A percentile compares a stretch with the other conserved stretches of the same genome.
phyloP scores from a whole-genome alignment of 371 early-diverging fungal genomes.

The Mortierella sp. region DNA sequence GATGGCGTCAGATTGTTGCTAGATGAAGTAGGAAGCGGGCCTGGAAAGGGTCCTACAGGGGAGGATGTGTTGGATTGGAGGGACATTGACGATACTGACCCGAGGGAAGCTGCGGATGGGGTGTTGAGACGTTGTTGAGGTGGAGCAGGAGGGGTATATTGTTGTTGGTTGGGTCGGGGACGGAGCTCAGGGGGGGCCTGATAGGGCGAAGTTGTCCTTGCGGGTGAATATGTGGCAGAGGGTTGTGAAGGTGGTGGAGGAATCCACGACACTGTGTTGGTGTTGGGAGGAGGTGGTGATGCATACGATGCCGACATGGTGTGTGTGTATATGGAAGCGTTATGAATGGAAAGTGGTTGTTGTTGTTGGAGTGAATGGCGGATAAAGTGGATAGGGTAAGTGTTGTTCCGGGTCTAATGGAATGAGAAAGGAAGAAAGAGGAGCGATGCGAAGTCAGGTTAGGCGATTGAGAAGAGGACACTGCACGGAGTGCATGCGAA shows the following conservation, averaged over 20 bases:
- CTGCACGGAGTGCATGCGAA: neutral
- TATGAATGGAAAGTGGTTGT: neutral
- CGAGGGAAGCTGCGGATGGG: slow-evolving; percentile 22
- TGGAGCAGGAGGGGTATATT: slow-evolving; percentile 18
- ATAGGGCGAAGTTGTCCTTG: slow-evolving; percentile 9
- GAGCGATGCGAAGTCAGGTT: neutral
- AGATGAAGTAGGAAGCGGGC: slow-evolving; percentile 17
- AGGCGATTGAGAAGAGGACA: neutral
- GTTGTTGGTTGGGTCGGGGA: slow-evolving; percentile 10
- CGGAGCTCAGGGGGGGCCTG: neutral
- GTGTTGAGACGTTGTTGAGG: slow-evolving; percentile 18
- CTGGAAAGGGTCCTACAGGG: slow-evolving; percentile 7
- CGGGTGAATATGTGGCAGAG: slow-evolving; percentile 11
- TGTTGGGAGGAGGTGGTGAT: slow-evolving; percentile 4
- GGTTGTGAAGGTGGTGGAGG: neutral
- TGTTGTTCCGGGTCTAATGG: slow-evolving; percentile 13
- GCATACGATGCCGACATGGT: neutral
- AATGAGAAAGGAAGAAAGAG: neutral
- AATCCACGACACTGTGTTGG: slow-evolving; percentile 9
- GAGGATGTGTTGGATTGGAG: slow-evolving; percentile 28
- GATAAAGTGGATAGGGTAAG: slow-evolving; percentile 3
- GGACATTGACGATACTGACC: slow-evolving; percentile 23
- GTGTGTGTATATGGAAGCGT: neutral
- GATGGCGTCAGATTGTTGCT: slow-evolving; percentile 25
- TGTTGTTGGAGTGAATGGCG: neutral